Percentiles rank a stretch among this genome's conserved stretches.
Evolutionary conservation across 768 basidiomycete species (phyloP).

Genomic region (Auricularia sp.): DNA sequence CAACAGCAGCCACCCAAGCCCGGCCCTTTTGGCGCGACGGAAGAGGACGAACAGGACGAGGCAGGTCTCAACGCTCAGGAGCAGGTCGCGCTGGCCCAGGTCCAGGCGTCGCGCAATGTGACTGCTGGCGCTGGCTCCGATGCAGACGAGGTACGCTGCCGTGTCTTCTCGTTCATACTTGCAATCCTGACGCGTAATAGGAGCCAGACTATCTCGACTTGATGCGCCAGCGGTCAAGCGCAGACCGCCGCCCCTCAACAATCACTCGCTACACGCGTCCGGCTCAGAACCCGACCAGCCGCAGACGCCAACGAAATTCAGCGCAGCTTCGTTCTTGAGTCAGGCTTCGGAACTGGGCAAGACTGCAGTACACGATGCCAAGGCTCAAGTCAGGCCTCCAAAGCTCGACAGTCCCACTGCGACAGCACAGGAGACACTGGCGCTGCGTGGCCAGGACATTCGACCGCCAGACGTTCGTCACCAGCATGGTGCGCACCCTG

Average conservation of each 20-base stretch:
- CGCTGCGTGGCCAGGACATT: constrained; percentile 41
- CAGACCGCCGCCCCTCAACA: constrained; percentile 2
- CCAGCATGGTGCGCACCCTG: constrained; percentile 35
- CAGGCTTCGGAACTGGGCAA: constrained; percentile 20
- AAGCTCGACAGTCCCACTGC: constrained; percentile 25
- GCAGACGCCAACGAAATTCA: not conserved
- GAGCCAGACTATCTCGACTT: constrained; percentile 84
- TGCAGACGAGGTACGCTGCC: not conserved
- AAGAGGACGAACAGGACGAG: constrained; percentile 14
- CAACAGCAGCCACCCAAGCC: constrained; percentile 29
- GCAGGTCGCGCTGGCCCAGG: constrained; percentile 10
- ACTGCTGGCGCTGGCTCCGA: not conserved
- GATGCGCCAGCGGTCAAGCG: constrained; percentile 32
- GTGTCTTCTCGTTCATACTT: not conserved
- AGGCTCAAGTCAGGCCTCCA: constrained; percentile 1
- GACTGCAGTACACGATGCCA: constrained; percentile 15
- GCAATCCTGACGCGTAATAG: not conserved
- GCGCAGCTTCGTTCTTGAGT: constrained; percentile 10
- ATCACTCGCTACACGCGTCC: not conserved
- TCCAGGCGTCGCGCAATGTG: not conserved
- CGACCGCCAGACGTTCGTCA: constrained; percentile 52
- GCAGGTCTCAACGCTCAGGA: constrained; percentile 24
- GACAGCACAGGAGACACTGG: constrained; percentile 20
- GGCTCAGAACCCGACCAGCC: not conserved
- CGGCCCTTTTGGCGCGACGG: constrained; percentile 10